Evolutionary conservation across 192 early-diverging fungal genomes (phyloP).

Genomic region (Linderina pennispora): DNA sequence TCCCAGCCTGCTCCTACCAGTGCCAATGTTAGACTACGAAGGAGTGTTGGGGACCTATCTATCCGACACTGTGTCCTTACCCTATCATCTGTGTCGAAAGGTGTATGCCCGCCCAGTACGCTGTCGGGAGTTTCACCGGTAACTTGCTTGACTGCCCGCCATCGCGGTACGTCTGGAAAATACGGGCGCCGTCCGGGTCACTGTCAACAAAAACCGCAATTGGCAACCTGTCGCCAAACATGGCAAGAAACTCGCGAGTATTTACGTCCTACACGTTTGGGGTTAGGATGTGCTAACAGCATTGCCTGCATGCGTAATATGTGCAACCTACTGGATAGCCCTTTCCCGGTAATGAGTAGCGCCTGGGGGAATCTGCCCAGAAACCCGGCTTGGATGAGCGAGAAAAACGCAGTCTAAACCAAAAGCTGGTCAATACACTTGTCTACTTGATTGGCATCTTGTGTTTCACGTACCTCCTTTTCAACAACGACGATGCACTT

Average conservation of each 20-base stretch:
- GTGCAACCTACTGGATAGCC: conserved; percentile 36
- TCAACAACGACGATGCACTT: conserved; percentile 21
- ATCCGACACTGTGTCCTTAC: no score
- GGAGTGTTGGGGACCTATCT: no score
- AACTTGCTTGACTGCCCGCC: conserved; percentile 7
- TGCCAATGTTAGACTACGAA: no score
- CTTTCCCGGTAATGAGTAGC: conserved; percentile 26
- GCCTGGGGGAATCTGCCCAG: conserved; percentile 13
- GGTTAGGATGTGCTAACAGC: background rate
- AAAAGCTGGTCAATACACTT: background rate
- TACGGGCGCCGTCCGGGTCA: conserved; percentile 40
- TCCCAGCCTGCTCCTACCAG: conserved; percentile 27
- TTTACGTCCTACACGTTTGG: conserved; percentile 28
- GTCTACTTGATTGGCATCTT: background rate
- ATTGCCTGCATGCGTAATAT: background rate
- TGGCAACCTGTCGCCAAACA: background rate
- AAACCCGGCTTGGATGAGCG: conserved; percentile 31
- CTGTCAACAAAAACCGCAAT: conserved; percentile 28
- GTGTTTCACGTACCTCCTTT: conserved; percentile 21
- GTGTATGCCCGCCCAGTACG: no score
- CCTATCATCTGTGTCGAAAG: no score
- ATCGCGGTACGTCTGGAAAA: conserved; percentile 35
- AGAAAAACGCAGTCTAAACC: conserved; percentile 28
- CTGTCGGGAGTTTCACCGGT: no score
- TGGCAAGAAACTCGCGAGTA: conserved; percentile 20